phyloP scores from a whole-genome alignment of 768 basidiomycete genomes.

The Rhodosporidiobolus sp. region DNA sequence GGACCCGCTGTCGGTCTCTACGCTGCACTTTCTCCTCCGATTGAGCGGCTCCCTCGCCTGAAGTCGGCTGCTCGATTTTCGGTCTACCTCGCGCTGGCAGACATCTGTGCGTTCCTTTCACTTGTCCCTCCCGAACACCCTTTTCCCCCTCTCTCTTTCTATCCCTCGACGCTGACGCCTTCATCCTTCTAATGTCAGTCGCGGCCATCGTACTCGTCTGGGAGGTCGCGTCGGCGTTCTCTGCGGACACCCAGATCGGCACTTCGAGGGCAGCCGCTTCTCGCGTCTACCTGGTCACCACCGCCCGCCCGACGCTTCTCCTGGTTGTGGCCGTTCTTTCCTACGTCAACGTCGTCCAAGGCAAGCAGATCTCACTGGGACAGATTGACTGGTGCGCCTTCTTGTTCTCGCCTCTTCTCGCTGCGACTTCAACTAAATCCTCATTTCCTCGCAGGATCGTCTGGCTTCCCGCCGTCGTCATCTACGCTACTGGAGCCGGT shows the following conservation, averaged over 20 bases:
- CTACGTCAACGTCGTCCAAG: constrained; percentile 29
- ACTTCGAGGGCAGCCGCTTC: constrained; percentile 3
- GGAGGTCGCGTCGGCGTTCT: constrained; percentile 15
- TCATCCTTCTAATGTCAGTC: background rate
- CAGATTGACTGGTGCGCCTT: constrained; percentile 15
- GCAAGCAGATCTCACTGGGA: constrained; percentile 22
- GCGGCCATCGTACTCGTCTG: constrained; percentile 16
- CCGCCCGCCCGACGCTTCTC: constrained; percentile 23
- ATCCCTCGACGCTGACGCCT: background rate
- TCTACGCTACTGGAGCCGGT: constrained; percentile 22
- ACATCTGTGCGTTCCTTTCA: constrained; percentile 7
- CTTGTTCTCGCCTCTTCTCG: background rate
- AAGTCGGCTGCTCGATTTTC: constrained; percentile 36
- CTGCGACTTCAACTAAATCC: no score
- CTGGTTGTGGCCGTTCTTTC: constrained; percentile 24
- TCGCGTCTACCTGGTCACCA: constrained; percentile 27
- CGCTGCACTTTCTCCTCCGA: background rate
- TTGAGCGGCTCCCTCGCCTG: constrained; percentile 1
- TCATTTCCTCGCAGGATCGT: constrained; percentile 14
- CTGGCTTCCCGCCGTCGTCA: constrained; percentile 24
- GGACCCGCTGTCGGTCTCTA: background rate
- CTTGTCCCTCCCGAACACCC: no score
- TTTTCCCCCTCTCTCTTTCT: background rate
- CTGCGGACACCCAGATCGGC: background rate
- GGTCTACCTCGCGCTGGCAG: constrained; percentile 1